Conservation (phyloP, 1,284 basidiomycete species). For the Inonotus obliquus region DNA sequence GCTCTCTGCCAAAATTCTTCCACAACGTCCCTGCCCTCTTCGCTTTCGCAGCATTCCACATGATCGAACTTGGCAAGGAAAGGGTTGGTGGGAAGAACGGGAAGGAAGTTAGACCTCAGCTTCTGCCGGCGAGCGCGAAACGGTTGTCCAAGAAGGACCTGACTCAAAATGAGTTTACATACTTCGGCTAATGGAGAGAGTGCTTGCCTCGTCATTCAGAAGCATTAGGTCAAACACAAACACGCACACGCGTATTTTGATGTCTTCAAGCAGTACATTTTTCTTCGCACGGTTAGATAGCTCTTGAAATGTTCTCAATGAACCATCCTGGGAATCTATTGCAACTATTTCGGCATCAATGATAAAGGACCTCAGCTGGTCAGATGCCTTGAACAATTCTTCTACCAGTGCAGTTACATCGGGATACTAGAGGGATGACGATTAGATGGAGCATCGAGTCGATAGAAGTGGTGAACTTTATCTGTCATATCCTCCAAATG, state of each 20-base stretch:
- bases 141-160: constrained; percentile 68
- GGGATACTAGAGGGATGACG: constrained; percentile 63
- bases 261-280: constrained; percentile 74
- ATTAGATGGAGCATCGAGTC: constrained; percentile 15
- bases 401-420: constrained; percentile 68
- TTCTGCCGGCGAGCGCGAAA: constrained; percentile 72
- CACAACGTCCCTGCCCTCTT: constrained; percentile 56
- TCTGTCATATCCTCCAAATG: constrained; percentile 92
- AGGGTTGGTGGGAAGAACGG: constrained; percentile 41
- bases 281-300: constrained; percentile 84
- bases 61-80: constrained; percentile 69
- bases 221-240: constrained; percentile 93
- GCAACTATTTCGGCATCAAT: constrained; percentile 84
- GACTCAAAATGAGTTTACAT: constrained; percentile 10
- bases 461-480: constrained; percentile 44
- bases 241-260: constrained; percentile 80
- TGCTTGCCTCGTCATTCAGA: constrained; percentile 68
- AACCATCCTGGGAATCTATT: constrained; percentile 61
- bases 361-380: constrained; percentile 68
- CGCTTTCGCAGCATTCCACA: constrained; percentile 75
- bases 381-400: constrained; percentile 38
- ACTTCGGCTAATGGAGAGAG: neutral
- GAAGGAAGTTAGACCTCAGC: constrained; percentile 56
- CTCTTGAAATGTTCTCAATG: constrained; percentile 80
- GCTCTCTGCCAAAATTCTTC: constrained; percentile 79